Evolutionary conservation across 345 rosid genomes (phyloP), one percentile per base, ranked within the genome.

Genomic region (Sisymbrium altissimum): DNA sequence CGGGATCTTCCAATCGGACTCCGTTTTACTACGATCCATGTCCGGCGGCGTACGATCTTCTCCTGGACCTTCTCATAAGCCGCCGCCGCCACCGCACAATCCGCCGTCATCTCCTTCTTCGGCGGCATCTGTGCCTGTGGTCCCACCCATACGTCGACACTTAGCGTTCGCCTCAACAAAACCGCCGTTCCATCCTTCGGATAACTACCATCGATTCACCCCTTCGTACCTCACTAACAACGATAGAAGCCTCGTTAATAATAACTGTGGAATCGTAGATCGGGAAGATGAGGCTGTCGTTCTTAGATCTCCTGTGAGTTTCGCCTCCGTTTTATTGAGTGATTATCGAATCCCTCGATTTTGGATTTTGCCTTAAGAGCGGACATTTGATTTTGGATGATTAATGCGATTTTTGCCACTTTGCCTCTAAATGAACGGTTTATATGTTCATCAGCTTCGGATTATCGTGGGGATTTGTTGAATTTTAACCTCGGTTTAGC

Each of bases 291-390:
- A 87, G 19, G 83, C 85, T 38, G 70, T 94, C 44, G 80, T 89
- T 21, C 83, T 89, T 68, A 86, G 92, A 85, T 83, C 91, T 82
- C 89, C 95, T 21, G 97, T 94, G 84, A 83, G 97, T 84, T 48
- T n/a, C n/a, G n/a, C n/a, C n/a, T n/a, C n/a, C n/a, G n/a, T n/a
- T n/a, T n/a, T n/a, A n/a, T n/a, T n/a, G 32, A 27, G 36, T 55
- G 69, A 8, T 63, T 71, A n/a, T 25, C 38, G 49, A 33, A 23
- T 54, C 39, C 62, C 38, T 64, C 62, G 72, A 53, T 67, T 29
- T 55, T 5, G 66, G 32, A 6, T 63, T 67, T 13, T 21, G 21
- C 5, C 14, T 21, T 23, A 23, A 3, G 3, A 23, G 60, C 49
- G 71, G 36, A 43, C 66, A 45, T 15, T 36, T 67, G n/a, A 27